phyloP scores from a whole-genome alignment of 2,329 filamentous ascomycete species.

The Paecilomyces sp. region DNA sequence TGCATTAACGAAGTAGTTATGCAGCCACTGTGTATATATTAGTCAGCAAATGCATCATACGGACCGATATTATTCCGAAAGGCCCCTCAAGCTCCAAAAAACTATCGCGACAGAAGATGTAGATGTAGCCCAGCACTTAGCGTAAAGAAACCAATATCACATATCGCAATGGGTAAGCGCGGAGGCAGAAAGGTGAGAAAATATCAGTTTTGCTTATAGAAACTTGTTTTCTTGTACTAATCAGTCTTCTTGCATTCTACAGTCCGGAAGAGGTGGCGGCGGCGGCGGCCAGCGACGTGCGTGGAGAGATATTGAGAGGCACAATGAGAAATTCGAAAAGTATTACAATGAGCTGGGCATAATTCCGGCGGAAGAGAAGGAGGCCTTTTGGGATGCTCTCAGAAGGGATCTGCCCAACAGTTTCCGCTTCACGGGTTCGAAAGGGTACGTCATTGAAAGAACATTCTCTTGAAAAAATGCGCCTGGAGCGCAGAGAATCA shows the following conservation, averaged over 20 bases:
- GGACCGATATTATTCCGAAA: background rate
- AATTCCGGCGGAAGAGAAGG: conserved; percentile 68
- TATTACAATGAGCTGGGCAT: conserved; percentile 78
- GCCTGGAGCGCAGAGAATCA: background rate
- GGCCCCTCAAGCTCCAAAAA: conserved; percentile 1
- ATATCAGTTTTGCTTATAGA: background rate
- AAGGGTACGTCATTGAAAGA: conserved; percentile 54
- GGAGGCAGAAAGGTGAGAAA: conserved; percentile 5
- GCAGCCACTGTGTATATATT: too few species aligned
- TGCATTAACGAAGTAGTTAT: too few species aligned
- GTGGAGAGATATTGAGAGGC: conserved; percentile 61
- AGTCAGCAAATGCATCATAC: background rate
- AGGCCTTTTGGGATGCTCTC: conserved; percentile 77
- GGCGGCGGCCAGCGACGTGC: conserved; percentile 35
- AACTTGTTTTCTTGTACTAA: background rate
- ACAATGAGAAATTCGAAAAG: conserved; percentile 75
- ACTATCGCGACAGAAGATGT: background rate
- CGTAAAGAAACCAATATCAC: background rate
- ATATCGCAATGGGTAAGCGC: conserved; percentile 7
- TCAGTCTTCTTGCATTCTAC: background rate
- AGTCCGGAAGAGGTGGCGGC: conserved; percentile 26
- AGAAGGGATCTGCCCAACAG: conserved; percentile 87
- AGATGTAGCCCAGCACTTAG: background rate
- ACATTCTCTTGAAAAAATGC: background rate
- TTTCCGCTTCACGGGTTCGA: conserved; percentile 94